Evolutionary conservation across 768 basidiomycete genomes (phyloP).

Genomic region (Zangia roseola): DNA sequence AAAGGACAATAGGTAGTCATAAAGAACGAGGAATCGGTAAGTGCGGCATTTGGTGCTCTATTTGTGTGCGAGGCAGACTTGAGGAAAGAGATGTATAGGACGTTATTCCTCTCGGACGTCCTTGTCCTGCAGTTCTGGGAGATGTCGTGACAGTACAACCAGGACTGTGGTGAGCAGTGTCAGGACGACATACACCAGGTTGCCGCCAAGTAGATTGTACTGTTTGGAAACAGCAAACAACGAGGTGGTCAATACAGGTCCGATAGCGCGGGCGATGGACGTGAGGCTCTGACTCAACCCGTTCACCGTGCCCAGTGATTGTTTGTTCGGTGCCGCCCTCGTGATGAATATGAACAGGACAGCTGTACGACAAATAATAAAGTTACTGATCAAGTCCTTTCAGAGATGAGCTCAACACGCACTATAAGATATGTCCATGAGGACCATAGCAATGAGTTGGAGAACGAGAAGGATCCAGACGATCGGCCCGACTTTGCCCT

Average conservation of each 20-base stretch:
- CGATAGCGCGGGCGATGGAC: slow-evolving; percentile 46
- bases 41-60: no score
- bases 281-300: slow-evolving; percentile 51
- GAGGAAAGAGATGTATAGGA: no score
- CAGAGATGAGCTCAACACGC: slow-evolving; percentile 8
- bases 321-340: slow-evolving; percentile 49
- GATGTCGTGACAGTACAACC: slow-evolving; percentile 15
- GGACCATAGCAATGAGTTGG: slow-evolving; percentile 24
- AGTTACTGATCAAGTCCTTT: not conserved
- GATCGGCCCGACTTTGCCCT: slow-evolving; percentile 30
- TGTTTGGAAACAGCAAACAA: slow-evolving; percentile 52
- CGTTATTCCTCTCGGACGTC: not conserved
- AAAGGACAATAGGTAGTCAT: no score
- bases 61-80: no score
- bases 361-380: slow-evolving; percentile 24
- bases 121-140: not conserved
- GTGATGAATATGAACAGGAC: slow-evolving; percentile 54
- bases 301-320: slow-evolving; percentile 57
- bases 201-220: slow-evolving; percentile 46
- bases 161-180: slow-evolving; percentile 27
- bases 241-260: slow-evolving; percentile 48
- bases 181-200: slow-evolving; percentile 48
- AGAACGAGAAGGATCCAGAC: slow-evolving; percentile 38
- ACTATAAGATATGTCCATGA: slow-evolving; percentile 46
- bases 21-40: no score